These are phyloP conservation scores for Wickerhamomyces canadensis DNA, from an alignment of 805 yeast genomes.

Conservation along the genomic window DNA sequence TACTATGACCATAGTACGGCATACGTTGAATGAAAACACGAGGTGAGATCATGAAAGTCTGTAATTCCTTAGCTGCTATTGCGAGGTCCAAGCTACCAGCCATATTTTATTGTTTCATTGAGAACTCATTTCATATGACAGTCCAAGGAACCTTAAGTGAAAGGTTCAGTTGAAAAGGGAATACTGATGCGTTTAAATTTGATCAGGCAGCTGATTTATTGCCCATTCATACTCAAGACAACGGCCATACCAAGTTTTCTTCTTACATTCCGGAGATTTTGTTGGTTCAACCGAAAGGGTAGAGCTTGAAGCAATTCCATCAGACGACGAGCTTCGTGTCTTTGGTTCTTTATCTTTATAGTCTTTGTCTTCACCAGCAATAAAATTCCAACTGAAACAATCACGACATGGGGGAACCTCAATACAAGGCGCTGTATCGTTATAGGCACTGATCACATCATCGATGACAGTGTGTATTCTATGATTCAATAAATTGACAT, in stretches of 20 bases:
- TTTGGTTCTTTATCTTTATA: constrained; percentile 2
- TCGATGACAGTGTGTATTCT: constrained; percentile 88
- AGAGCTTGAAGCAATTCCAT: neutral
- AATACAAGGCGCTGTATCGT: constrained; percentile 69
- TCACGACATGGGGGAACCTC: constrained; percentile 82
- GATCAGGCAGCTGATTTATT: no score
- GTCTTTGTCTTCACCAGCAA: constrained; percentile 32
- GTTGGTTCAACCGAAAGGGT: constrained; percentile 13
- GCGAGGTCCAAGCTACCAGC: no score
- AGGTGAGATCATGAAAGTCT: no score
- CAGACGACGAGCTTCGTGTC: neutral
- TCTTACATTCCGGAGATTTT: constrained; percentile 22
- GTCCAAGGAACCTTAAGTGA: no score
- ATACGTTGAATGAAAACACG: no score
- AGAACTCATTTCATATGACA: no score
- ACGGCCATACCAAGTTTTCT: constrained; percentile 52
- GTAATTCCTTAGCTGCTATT: no score
- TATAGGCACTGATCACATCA: constrained; percentile 64
- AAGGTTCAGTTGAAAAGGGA: no score
- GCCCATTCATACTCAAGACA: constrained; percentile 39
- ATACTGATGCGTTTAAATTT: no score
- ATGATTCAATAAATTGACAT: constrained; percentile 80
- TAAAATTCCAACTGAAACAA: constrained; percentile 84
- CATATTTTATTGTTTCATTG: no score
- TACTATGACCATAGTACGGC: no score